Evolutionary conservation across 2,329 filamentous ascomycete species (phyloP).

Genomic region (Phyllachora maydis): DNA sequence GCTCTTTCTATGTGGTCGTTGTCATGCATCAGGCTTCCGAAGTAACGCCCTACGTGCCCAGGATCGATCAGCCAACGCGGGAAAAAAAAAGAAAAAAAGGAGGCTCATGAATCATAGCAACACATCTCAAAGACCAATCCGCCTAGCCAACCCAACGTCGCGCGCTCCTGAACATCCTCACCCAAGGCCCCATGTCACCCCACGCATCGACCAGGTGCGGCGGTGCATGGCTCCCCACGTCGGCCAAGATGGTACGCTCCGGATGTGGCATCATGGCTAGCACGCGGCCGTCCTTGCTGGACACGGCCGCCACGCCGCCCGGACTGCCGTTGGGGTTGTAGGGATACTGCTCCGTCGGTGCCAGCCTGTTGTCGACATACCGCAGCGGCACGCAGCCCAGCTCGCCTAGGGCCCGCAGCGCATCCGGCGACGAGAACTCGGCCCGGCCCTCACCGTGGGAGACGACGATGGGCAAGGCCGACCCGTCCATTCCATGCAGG

Average conservation of each 20-base stretch:
- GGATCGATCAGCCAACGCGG: too few relatives aligned
- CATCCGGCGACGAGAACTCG: conserved; percentile 34
- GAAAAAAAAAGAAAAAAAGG: background rate
- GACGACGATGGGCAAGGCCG: conserved; percentile 64
- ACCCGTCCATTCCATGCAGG: conserved; percentile 71
- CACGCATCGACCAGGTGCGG: conserved; percentile 35
- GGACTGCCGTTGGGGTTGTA: conserved; percentile 78
- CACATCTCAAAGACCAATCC: background rate
- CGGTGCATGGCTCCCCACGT: conserved; percentile 58
- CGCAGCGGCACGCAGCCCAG: conserved; percentile 55
- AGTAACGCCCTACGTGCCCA: too few relatives aligned
- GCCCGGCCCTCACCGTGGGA: conserved; percentile 87
- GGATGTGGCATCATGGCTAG: conserved; percentile 88
- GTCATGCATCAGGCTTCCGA: too few relatives aligned
- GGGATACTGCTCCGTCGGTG: conserved; percentile 65
- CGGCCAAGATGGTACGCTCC: conserved; percentile 68
- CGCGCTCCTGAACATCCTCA: conserved; percentile 69
- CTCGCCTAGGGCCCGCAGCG: conserved; percentile 32
- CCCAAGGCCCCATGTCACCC: conserved; percentile 73
- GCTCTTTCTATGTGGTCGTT: too few relatives aligned
- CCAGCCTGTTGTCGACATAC: conserved; percentile 67
- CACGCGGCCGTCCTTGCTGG: conserved; percentile 58
- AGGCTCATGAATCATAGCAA: background rate
- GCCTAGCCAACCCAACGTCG: conserved; percentile 75
- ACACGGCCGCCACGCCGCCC: conserved; percentile 59